Evolutionary conservation across 106 monocot species (phyloP).

Genomic region (Ottelia alismoides): DNA sequence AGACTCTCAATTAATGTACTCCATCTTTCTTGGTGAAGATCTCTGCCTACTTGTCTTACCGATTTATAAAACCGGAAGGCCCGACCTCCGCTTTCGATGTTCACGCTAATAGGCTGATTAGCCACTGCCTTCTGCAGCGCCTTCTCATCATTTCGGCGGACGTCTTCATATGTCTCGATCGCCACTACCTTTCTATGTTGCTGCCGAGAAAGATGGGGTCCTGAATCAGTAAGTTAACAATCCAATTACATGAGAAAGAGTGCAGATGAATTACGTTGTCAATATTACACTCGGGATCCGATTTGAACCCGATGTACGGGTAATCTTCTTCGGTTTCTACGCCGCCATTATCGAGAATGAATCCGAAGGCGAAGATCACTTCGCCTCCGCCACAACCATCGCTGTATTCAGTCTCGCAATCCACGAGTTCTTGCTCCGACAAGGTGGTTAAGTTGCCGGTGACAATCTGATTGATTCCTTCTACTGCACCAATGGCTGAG

Average conservation of each 20-base stretch:
- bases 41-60: no score
- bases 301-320: slow-evolving; percentile 11
- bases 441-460: slow-evolving; percentile 38
- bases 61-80: not conserved
- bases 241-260: not conserved
- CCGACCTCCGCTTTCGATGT: not conserved
- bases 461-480: slow-evolving; percentile 51
- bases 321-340: slow-evolving; percentile 46
- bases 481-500: slow-evolving; percentile 50
- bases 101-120: slow-evolving; percentile 13
- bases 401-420: slow-evolving; percentile 45
- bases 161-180: not conserved
- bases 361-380: slow-evolving; percentile 67
- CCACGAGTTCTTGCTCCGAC: slow-evolving; percentile 74
- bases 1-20: no score
- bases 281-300: not conserved
- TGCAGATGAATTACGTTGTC: not conserved
- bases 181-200: not conserved
- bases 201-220: not conserved
- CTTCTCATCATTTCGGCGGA: slow-evolving; percentile 30
- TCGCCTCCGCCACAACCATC: slow-evolving; percentile 54
- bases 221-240: no score
- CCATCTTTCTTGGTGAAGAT: no score
- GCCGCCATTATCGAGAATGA: slow-evolving; percentile 46
- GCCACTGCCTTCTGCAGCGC: slow-evolving; percentile 28